phyloP scores from a whole-genome alignment of 148 eudicot genomes.

The Amaranthus cruentus region DNA sequence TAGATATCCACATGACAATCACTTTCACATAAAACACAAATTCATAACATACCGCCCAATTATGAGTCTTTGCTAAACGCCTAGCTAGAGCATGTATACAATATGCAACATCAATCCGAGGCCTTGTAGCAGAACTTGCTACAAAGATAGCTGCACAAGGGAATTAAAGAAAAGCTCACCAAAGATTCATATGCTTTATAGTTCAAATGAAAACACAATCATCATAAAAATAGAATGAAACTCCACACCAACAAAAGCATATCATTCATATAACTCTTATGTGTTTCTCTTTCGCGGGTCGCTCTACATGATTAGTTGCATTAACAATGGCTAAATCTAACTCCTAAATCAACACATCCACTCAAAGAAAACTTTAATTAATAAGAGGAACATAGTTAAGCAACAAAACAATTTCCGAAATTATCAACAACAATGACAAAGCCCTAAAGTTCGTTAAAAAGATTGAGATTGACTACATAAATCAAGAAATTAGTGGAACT shows the following conservation, averaged over 20 bases:
- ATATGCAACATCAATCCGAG: conserved; percentile 95
- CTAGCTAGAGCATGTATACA: conserved; percentile 90
- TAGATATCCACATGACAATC: conserved; percentile 7
- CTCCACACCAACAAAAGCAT: not conserved
- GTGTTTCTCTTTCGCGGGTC: conserved; percentile 87
- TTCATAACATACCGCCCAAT: conserved; percentile 77
- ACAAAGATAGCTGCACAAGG: conserved; percentile 68
- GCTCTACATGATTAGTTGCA: conserved; percentile 93
- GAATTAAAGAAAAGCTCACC: conserved; percentile 12
- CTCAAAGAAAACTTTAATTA: not conserved
- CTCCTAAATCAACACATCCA: conserved; percentile 39
- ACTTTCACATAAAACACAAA: not conserved
- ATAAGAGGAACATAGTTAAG: not conserved
- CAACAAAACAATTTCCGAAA: conserved; percentile 3
- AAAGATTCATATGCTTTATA: conserved; percentile 6
- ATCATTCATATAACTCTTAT: conserved; percentile 51
- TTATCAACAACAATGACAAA: not conserved
- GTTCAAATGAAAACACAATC: conserved; percentile 1
- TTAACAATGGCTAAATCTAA: conserved; percentile 82
- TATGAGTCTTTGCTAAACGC: conserved; percentile 82
- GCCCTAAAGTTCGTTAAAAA: too few relatives aligned
- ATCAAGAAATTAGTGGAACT: too few relatives aligned
- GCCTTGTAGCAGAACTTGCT: conserved; percentile 79
- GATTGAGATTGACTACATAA: too few relatives aligned
- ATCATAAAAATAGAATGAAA: not conserved